Conservation (phyloP, 345 rosid genomes). For the Raphanus raphanistrum region DNA sequence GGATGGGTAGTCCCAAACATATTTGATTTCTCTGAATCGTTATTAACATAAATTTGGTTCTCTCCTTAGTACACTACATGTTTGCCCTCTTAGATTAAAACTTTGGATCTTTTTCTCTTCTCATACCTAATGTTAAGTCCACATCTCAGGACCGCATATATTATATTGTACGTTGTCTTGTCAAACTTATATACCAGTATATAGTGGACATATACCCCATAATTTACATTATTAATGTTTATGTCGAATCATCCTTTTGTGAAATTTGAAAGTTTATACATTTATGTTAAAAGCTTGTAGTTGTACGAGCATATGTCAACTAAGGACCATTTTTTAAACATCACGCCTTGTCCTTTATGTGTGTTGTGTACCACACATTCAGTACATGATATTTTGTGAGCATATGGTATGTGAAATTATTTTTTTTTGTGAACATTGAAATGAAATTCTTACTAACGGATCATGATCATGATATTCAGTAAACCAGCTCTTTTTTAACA, state of each 20-base stretch:
- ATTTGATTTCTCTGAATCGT: constrained; percentile 39
- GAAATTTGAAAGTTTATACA: constrained; percentile 35
- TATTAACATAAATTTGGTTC: constrained; percentile 36
- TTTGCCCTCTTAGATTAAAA: constrained; percentile 41
- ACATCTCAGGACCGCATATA: constrained; percentile 36
- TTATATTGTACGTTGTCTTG: constrained; percentile 35
- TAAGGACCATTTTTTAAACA: constrained; percentile 38
- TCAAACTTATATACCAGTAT: constrained; percentile 35
- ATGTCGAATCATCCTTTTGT: constrained; percentile 37
- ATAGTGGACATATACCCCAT: constrained; percentile 33
- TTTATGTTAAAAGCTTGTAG: constrained; percentile 29
- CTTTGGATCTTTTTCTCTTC: constrained; percentile 21
- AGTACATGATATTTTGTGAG: background rate
- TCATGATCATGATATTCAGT: background rate
- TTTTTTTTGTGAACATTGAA: background rate
- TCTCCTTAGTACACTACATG: constrained; percentile 34
- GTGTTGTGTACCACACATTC: constrained; percentile 22
- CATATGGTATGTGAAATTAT: background rate
- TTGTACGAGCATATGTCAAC: constrained; percentile 30
- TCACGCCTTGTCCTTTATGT: constrained; percentile 35
- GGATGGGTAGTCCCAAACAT: constrained; percentile 38
- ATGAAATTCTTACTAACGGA: background rate
- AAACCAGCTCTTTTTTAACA: background rate
- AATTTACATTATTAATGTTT: constrained; percentile 18
- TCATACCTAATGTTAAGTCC: constrained; percentile 36